A percentile compares a stretch with the other conserved stretches of the same genome.
phyloP scores from a whole-genome alignment of 352 stramenopile genomes.

The Thalassiosira sp. region DNA sequence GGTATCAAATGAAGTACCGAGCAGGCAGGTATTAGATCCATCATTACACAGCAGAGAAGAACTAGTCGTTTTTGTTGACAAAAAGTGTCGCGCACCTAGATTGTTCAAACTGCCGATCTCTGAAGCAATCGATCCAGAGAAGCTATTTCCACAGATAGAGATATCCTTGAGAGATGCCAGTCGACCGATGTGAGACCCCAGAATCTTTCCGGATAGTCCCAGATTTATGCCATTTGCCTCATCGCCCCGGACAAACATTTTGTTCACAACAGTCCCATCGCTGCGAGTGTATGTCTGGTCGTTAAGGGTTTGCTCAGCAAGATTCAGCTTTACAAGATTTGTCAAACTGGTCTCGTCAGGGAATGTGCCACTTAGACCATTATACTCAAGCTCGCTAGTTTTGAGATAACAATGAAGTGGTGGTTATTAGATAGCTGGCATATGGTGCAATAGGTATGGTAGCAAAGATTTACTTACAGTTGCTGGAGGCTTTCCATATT shows the following conservation, averaged over 20 bases:
- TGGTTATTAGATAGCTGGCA: no score
- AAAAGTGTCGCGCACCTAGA: neutral
- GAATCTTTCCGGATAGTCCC: slow-evolving; percentile 12
- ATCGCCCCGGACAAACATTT: slow-evolving; percentile 1
- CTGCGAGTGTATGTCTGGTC: slow-evolving; percentile 1
- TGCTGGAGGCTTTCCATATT: neutral
- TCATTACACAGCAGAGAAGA: no score
- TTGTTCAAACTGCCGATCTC: slow-evolving; percentile 27
- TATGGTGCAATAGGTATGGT: no score
- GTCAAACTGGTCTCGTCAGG: slow-evolving; percentile 6
- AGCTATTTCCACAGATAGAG: slow-evolving; percentile 13
- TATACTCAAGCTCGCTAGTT: neutral
- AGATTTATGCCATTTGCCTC: neutral
- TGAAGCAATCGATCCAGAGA: slow-evolving; percentile 28
- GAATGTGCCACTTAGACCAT: slow-evolving; percentile 10
- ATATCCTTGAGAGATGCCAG: slow-evolving; percentile 11
- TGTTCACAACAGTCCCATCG: slow-evolving; percentile 20
- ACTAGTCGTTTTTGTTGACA: no score
- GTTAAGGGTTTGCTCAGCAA: slow-evolving; percentile 7
- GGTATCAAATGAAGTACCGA: neutral
- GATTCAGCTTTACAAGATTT: slow-evolving; percentile 22
- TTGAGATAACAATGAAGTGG: neutral
- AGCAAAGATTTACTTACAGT: no score
- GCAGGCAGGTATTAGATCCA: no score
- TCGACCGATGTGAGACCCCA: slow-evolving; percentile 5